Base-by-base conservation (phyloP, 176 grass and related monocot genomes). In the Avena atlantica region DNA sequence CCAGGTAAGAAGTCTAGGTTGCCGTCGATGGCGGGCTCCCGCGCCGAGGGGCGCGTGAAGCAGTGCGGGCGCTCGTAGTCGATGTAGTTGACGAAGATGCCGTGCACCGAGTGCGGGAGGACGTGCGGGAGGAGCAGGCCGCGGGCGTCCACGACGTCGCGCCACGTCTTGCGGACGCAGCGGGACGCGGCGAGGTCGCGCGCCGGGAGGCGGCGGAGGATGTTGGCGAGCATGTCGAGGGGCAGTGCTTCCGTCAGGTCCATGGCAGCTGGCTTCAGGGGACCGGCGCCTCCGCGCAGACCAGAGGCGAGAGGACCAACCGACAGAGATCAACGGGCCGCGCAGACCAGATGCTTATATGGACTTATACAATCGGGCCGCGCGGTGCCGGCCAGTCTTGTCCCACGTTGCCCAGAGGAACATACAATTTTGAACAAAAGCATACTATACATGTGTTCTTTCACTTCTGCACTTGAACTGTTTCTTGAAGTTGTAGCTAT, bases 151-250 rank as follows among this genome's bases (percentile, higher is more conserved):
- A 75, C 58, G 47, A 73, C 5, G 42, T 8, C 55, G 3, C 55
- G 78, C 85, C 77, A 74, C 0, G 53, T 13, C 66, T 8, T 73
- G 85, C 66, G 48, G 42, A 86, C 74, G 42, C 31, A 21, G 69
- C 69, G 9, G 9, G 69, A 72, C 10, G 20, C 70, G 11, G 42
- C 11, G 42, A 73, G 42, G 4, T 73, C 42, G 11, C 70, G 47
- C 40, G 20, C 9, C 42, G 4, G 9, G 0, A 71, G 68, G 68
- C 68, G 68, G 68, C 68, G 2, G 37, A 71, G 68, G 68, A 71
- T 40, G 68, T 71, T 20, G 68, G 68, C 37, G 17, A 71, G 68
- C 9, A 14, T 20, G 68, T 44, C 68, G 68, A 5, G 0, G 4
- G 68, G 17, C 9, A 71, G 37, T 9, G 68, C 17, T n/a, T 71